Evolutionary conservation across 1,139 yeast genomes (phyloP).

Genomic region (Debaryomyces nepalensis): DNA sequence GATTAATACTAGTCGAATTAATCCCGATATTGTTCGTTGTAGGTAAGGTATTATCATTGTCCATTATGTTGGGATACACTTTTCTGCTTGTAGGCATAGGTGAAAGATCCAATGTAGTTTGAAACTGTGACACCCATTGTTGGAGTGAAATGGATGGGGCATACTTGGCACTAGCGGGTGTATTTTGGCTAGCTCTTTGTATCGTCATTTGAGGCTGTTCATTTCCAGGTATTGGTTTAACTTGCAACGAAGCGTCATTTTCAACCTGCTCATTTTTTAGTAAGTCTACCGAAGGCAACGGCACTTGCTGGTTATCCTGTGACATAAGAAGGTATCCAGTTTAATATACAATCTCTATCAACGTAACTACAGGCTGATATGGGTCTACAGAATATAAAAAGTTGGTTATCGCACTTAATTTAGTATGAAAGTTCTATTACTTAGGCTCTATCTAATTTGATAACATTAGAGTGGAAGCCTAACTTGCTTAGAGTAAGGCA

Average conservation of each 20-base stretch:
- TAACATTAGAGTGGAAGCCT: constrained; percentile 66
- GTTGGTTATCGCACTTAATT: constrained; percentile 10
- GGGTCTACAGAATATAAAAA: background rate
- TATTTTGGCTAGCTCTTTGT: constrained; percentile 3
- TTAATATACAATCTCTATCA: background rate
- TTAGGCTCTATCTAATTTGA: constrained; percentile 76
- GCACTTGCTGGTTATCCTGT: constrained; percentile 23
- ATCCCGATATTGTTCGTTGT: constrained; percentile 2
- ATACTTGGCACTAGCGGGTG: constrained; percentile 3
- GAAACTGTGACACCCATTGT: constrained; percentile 29
- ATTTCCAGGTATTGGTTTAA: background rate
- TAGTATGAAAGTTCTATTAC: constrained; percentile 1
- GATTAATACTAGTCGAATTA: background rate
- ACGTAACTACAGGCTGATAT: constrained; percentile 1
- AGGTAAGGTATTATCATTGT: background rate
- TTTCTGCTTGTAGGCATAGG: constrained; percentile 17
- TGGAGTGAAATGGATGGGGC: constrained; percentile 17
- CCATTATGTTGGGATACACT: constrained; percentile 11
- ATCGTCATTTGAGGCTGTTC: background rate
- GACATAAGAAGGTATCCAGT: constrained; percentile 11
- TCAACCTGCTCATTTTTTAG: background rate
- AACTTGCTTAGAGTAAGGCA: constrained; percentile 76
- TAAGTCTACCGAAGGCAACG: constrained; percentile 25
- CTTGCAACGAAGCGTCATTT: background rate
- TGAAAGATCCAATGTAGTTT: constrained; percentile 28